A percentile compares a stretch with the other conserved stretches of the same genome.
phyloP scores from a whole-genome alignment of 805 yeast species.

The Metschnikowia shivogae region DNA sequence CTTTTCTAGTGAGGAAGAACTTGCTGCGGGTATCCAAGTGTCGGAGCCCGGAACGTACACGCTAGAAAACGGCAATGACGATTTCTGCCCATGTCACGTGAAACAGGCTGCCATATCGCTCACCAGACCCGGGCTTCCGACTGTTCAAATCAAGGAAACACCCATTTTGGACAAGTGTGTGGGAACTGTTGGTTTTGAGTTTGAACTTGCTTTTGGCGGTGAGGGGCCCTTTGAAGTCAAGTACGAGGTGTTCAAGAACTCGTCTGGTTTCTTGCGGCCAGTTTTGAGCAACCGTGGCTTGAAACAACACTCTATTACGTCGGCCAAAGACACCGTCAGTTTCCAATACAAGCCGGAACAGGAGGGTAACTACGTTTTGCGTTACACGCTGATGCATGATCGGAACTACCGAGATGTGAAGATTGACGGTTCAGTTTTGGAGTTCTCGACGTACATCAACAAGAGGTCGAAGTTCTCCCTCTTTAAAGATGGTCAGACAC shows the following conservation, averaged over 20 bases:
- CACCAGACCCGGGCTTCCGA: constrained; percentile 29
- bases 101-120: constrained; percentile 28
- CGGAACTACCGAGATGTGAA: constrained; percentile 31
- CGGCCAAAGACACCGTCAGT: constrained; percentile 21
- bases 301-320: constrained; percentile 13
- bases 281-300: constrained; percentile 30
- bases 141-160: constrained; percentile 41
- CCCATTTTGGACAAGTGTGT: constrained; percentile 83
- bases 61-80: constrained; percentile 51
- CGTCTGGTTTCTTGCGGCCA: constrained; percentile 29
- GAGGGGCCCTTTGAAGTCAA: constrained; percentile 75
- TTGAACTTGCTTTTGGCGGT: constrained; percentile 67
- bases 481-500: constrained; percentile 16
- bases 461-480: constrained; percentile 52
- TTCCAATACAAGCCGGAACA: constrained; percentile 70
- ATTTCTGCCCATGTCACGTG: constrained; percentile 55
- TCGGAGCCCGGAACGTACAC: constrained; percentile 64
- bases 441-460: constrained; percentile 65
- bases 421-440: constrained; percentile 33
- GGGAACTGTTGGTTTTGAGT: constrained; percentile 78
- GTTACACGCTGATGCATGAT: constrained; percentile 62
- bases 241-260: constrained; percentile 53
- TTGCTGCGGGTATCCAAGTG: constrained; percentile 33
- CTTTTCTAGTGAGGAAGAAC: constrained; percentile 24
- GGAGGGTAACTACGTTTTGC: constrained; percentile 79